Evolutionary conservation across 495 filamentous ascomycete genomes (phyloP).

Genomic region (Letharia lupina): DNA sequence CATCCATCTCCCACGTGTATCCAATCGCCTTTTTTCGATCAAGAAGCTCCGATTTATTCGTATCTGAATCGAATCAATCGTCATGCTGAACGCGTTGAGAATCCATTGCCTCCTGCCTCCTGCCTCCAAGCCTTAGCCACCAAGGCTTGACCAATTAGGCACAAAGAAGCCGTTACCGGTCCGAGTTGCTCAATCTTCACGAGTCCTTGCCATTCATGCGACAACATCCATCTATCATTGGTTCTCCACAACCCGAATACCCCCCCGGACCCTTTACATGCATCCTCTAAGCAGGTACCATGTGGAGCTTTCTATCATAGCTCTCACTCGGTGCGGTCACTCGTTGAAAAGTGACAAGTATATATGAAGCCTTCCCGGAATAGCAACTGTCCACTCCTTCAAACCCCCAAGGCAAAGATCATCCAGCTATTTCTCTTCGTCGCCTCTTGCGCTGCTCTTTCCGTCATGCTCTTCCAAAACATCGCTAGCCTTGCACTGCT

Average conservation of each 20-base stretch:
- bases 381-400: background rate
- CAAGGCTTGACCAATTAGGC: background rate
- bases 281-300: conserved; percentile 3
- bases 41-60: background rate
- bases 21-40: background rate
- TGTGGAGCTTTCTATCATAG: background rate
- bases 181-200: background rate
- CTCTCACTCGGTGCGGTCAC: background rate
- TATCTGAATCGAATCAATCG: too few species aligned
- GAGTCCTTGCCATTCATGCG: conserved; percentile 5
- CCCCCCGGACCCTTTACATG: background rate
- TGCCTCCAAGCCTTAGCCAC: too few species aligned
- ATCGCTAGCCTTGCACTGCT: conserved; percentile 11
- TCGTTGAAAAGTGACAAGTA: background rate
- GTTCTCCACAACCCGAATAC: background rate
- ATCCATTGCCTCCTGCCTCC: too few species aligned
- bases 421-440: conserved; percentile 4
- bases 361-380: conserved; percentile 14
- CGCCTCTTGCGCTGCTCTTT: conserved; percentile 1
- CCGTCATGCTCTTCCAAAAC: conserved; percentile 7
- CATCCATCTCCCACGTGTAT: conserved; percentile 2
- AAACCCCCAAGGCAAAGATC: background rate
- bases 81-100: too few species aligned
- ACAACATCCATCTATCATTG: background rate
- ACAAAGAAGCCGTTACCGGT: background rate